Evolutionary conservation across 805 yeast genomes (phyloP).

Genomic region (Alloascoidea africana): DNA sequence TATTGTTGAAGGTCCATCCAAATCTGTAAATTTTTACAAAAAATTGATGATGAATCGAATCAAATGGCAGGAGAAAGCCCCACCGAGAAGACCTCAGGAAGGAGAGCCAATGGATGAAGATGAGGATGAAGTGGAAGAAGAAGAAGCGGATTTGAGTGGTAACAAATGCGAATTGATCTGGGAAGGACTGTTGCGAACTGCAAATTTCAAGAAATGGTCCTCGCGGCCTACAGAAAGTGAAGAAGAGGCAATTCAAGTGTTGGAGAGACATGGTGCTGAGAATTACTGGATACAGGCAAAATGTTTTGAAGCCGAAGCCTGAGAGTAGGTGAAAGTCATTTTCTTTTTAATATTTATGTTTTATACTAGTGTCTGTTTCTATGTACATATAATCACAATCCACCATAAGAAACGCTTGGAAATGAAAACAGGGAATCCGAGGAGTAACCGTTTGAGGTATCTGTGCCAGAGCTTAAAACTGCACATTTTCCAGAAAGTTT

Average conservation of each 20-base stretch:
- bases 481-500: too few species aligned
- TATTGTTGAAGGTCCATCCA: slow-evolving; percentile 61
- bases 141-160: slow-evolving; percentile 19
- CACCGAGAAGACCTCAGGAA: slow-evolving; percentile 14
- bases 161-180: slow-evolving; percentile 42
- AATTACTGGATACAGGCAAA: slow-evolving; percentile 38
- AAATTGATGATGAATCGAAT: slow-evolving; percentile 47
- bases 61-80: slow-evolving; percentile 46
- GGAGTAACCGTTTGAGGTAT: too few species aligned
- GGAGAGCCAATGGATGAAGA: slow-evolving; percentile 6
- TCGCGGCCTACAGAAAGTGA: slow-evolving; percentile 35
- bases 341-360: too few species aligned
- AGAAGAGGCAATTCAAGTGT: slow-evolving; percentile 31
- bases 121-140: slow-evolving; percentile 5
- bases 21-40: slow-evolving; percentile 44
- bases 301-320: background rate
- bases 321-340: too few species aligned
- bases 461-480: too few species aligned
- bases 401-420: too few species aligned
- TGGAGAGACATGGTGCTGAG: slow-evolving; percentile 37
- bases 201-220: slow-evolving; percentile 57
- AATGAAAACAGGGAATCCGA: too few species aligned
- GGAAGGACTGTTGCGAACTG: slow-evolving; percentile 48
- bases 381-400: too few species aligned
- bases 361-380: too few species aligned